Evolutionary conservation across 768 basidiomycete genomes (phyloP).

Genomic region (Mrakia blollopis): DNA sequence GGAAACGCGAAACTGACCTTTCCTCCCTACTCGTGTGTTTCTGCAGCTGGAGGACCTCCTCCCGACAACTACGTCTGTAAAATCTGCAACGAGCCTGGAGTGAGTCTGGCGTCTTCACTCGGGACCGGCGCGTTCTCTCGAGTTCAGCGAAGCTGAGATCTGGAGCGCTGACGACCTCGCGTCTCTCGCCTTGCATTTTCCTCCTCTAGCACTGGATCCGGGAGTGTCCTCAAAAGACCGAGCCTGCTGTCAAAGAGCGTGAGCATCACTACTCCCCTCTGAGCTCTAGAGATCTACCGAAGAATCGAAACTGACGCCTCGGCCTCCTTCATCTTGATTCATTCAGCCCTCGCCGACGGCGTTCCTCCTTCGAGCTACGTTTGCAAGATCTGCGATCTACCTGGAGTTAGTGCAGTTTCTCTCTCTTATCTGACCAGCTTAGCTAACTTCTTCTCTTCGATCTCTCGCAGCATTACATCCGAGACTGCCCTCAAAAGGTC

Average conservation of each 20-base stretch:
- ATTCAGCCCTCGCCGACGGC: slow-evolving; percentile 37
- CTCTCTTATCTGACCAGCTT: not conserved
- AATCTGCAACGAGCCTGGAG: slow-evolving; percentile 58
- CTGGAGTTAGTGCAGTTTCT: slow-evolving; percentile 45
- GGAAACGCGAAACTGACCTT: not conserved
- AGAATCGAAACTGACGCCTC: not conserved
- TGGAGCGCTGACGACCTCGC: not conserved
- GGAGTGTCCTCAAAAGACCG: slow-evolving; percentile 77
- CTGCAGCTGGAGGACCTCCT: slow-evolving; percentile 50
- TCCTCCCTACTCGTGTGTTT: no score
- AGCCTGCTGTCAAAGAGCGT: slow-evolving; percentile 36
- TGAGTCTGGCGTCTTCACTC: not conserved
- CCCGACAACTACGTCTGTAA: slow-evolving; percentile 83
- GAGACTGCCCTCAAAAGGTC: slow-evolving; percentile 78
- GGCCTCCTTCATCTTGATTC: not conserved
- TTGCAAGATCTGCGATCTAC: slow-evolving; percentile 71
- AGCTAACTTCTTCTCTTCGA: not conserved
- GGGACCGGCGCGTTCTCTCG: no score
- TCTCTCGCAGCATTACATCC: slow-evolving; percentile 59
- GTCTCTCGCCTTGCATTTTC: not conserved
- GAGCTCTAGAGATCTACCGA: not conserved
- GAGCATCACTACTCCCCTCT: not conserved
- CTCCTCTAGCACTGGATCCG: slow-evolving; percentile 61
- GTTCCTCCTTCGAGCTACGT: slow-evolving; percentile 76
- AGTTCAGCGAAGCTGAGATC: not conserved